Conservation (phyloP, 495 filamentous ascomycete species). For the Neurospora sp. region DNA sequence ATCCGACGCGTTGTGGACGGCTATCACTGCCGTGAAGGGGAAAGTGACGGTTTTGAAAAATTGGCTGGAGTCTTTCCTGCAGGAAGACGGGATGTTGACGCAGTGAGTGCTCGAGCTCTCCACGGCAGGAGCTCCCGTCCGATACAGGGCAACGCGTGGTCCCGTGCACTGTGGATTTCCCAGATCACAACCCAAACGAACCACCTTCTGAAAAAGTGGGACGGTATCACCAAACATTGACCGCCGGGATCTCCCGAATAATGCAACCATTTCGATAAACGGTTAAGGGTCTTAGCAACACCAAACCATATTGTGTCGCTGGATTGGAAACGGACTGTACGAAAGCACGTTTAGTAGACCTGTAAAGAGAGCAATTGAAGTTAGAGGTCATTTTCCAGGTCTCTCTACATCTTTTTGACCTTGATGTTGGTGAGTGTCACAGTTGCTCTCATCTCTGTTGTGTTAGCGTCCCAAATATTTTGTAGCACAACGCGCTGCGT, state of each 20-base stretch:
- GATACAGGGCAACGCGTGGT: background rate
- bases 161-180: background rate
- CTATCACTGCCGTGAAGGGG: background rate
- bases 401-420: background rate
- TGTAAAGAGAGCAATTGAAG: background rate
- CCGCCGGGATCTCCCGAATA: background rate
- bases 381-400: background rate
- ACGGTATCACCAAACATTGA: background rate
- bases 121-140: background rate
- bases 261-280: background rate
- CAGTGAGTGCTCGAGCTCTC: background rate
- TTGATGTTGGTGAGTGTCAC: background rate
- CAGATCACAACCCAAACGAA: background rate
- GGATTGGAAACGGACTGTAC: background rate
- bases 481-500: background rate
- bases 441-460: background rate
- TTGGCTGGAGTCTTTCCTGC: background rate
- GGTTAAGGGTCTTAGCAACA: too few relatives aligned
- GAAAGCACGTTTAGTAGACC: background rate
- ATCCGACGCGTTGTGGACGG: background rate
- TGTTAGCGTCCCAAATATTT: background rate
- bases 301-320: background rate
- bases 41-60: too few relatives aligned
- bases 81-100: background rate
- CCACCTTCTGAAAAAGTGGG: background rate